Base-by-base conservation (phyloP, 1,284 basidiomycete species). In the Malassezia globosa region DNA sequence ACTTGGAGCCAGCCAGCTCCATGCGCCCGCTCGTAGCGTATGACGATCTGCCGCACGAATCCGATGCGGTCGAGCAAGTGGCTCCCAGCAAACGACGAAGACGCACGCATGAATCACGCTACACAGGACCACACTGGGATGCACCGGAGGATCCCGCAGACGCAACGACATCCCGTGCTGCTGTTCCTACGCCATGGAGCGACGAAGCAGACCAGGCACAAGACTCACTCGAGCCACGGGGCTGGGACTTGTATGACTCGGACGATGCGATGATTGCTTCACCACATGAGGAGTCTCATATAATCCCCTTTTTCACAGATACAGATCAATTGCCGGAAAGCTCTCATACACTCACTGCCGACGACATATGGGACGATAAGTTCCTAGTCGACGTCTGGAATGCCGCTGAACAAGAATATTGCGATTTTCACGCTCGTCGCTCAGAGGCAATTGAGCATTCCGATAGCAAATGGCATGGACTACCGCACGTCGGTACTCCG, bases 361-460 rank as follows among this genome's bases (percentile, higher is more conserved):
- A 46, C 11, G 53, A 58, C 7, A 38, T 58, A 3, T 58, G 56
- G 56, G 56, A 58, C 46, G 56, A 58, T 38, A 36, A 18, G 5
- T 48, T 43, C n/a, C 42, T 58, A 4, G 21, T 52, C 27, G 50
- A 55, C 14, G 45, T 44, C 5, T 58, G 56, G 54, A 22, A 55
- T 25, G 46, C 48, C 11, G 49, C 54, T 11, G 44, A 49, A 35
- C 31, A 45, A 24, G 56, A 58, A 34, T 55, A 58, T 38, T 44
- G 34, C 33, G 37, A 36, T 11, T 55, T 52, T 37, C 49, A 52
- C n/a, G 33, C 36, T 8, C 42, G 18, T 6, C 43, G 49, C 21
- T 36, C 26, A 6, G 49, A 33, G 3, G 38, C 37, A 2, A 25
- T 46, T 10, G 43, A 51, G 29, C 33, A 16, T 4, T 31, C 26